Conservation (phyloP, 164 flowering plant species). For the Stephania japonica region DNA sequence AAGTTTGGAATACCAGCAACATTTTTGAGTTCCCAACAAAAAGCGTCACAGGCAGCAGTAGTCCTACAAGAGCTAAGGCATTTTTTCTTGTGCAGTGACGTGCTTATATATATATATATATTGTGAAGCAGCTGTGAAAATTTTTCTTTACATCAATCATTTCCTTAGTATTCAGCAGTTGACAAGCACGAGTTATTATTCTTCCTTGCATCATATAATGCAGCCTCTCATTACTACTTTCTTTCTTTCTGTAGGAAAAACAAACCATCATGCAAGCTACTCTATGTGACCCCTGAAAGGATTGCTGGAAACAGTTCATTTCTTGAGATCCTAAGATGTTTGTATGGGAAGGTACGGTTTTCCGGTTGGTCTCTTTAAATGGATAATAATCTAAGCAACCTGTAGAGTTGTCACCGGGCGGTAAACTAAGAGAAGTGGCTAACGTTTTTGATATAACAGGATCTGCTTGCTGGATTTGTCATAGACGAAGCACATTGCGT, state of each 20-base stretch:
- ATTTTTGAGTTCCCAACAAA: slow-evolving; percentile 91
- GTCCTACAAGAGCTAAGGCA: slow-evolving; percentile 81
- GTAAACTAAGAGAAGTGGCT: neutral
- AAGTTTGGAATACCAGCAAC: slow-evolving; percentile 90
- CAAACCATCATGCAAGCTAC: slow-evolving; percentile 87
- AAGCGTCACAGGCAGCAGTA: slow-evolving; percentile 64
- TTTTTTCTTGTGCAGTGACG: neutral
- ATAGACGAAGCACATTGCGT: slow-evolving; percentile 99
- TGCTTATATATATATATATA: neutral
- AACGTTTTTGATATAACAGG: slow-evolving; percentile 36
- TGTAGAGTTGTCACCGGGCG: neutral
- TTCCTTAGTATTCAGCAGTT: neutral
- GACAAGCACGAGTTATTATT: neutral
- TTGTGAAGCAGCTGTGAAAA: neutral
- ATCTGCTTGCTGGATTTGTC: slow-evolving; percentile 80
- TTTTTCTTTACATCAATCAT: neutral
- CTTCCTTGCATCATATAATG: slow-evolving; percentile 2
- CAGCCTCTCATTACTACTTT: neutral
- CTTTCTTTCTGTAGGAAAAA: slow-evolving; percentile 44
- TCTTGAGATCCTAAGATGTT: slow-evolving; percentile 47
- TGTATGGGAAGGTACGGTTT: slow-evolving; percentile 59
- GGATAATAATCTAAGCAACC: neutral
- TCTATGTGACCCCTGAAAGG: slow-evolving; percentile 96
- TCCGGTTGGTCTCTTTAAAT: slow-evolving; percentile 4
- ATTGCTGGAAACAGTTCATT: slow-evolving; percentile 71